Conservation (phyloP, 2,329 filamentous ascomycete genomes). For the Aspergillus nomiae region DNA sequence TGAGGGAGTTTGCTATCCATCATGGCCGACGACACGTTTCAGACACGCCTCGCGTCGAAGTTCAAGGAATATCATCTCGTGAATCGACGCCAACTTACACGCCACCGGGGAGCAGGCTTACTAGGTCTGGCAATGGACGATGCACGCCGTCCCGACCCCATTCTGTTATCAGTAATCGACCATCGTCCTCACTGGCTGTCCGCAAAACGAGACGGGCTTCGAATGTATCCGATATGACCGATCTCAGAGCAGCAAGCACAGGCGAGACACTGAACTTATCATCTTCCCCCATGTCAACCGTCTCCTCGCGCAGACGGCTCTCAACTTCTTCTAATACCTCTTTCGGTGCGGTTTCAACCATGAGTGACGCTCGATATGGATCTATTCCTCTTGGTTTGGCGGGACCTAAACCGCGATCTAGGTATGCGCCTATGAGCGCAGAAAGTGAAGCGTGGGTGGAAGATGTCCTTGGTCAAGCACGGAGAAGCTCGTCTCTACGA, state of each 20-base stretch:
- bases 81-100: slow-evolving; percentile 30
- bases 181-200: slow-evolving; percentile 41
- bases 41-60: slow-evolving; percentile 56
- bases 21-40: slow-evolving; percentile 73
- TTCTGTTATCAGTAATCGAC: slow-evolving; percentile 39
- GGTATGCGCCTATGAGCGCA: slow-evolving; percentile 44
- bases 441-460: slow-evolving; percentile 52
- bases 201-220: slow-evolving; percentile 42
- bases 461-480: slow-evolving; percentile 47
- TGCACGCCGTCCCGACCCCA: slow-evolving; percentile 40
- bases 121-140: slow-evolving; percentile 29
- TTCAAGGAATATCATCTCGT: slow-evolving; percentile 50
- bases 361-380: slow-evolving; percentile 28
- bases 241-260: slow-evolving; percentile 29
- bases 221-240: slow-evolving; percentile 34
- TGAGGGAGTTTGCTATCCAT: slow-evolving; percentile 89
- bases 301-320: slow-evolving; percentile 33
- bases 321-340: slow-evolving; percentile 44
- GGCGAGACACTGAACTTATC: slow-evolving; percentile 30
- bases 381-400: slow-evolving; percentile 49
- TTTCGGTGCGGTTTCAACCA: slow-evolving; percentile 30
- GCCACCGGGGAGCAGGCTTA: slow-evolving; percentile 28
- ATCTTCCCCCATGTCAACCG: slow-evolving; percentile 31
- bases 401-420: slow-evolving; percentile 44
- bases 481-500: slow-evolving; percentile 39